Evolutionary conservation across 305 asterid genomes (phyloP), one percentile per base, ranked within the genome.

Genomic region (Solanum hybrid): DNA sequence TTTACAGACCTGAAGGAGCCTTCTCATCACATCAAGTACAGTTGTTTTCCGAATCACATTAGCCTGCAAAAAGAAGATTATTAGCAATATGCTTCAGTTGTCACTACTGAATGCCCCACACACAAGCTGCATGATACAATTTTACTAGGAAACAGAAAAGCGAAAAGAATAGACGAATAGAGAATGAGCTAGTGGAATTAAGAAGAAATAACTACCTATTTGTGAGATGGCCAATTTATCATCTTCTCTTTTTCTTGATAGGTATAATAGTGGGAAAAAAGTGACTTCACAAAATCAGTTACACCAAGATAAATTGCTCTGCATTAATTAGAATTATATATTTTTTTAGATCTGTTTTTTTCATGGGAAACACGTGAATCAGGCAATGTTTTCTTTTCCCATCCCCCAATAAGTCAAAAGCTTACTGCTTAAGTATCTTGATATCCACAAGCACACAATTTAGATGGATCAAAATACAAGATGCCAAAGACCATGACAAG

Each of bases 1-100:
- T 45, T 90, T 35, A 78, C 97, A 93, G 91, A 92, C 99, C 99
- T 96, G 99, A 86, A 98, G 99, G 91, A 98, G 99, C 89, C 99
- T 95, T 92, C 99, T 95, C 99, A 98, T 98, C 91, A 98, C 99
- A 93, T 96, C 99, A 88, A 98, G 96, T 88, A 98, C 99, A 72
- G 99, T 96, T 22, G 99, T 98, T 95, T 98, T 98, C 85, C 99
- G 95, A 88, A 98, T 97, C 85, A 96, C 98, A 94, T 95, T 98
- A 85, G 99, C 99, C 98, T 97, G 99, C 88, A 92, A 93, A 88
- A 93, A 88, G 35, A 72, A 60, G 86, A 91, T 37, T 86, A 88
- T 88, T 87, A 8, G 71, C 80, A 88, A 91, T 86, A 91, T 91
- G 79, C 81, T 86, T 78, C 90, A 89, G 88, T 78, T 45, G 51